Evolutionary conservation across 306 rosid species (phyloP), one percentile per base, ranked within the genome.

Genomic region (Astragalus glycyphyllos): DNA sequence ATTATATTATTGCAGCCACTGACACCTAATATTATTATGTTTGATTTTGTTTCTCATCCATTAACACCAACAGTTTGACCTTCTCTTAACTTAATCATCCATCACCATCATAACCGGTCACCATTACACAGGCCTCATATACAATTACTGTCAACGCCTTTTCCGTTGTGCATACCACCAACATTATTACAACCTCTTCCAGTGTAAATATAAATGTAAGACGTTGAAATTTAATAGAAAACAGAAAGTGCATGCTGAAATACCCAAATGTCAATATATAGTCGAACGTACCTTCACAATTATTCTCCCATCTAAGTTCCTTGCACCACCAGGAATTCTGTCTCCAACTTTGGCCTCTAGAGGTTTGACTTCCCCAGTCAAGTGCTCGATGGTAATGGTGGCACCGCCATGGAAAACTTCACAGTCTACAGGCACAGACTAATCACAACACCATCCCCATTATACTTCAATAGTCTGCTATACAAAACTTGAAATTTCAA

Each of bases 371-470:
- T 94, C 99, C 74, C 97, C 99, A 12, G 99, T 94, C 83, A 94
- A 83, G 86, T 94, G 99, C 90, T 91, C 97, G 1, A 89, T 77
- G 42, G 97, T 94, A 79, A 94, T 94, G 14, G 99, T 91, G 13
- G 97, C 99, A 85, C 41, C 78, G 58, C 99, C 99, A 80, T 91
- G 91, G 84, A 73, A 94, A 82, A 94, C 90, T 82, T 91, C 97
- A 81, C 99, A 94, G 80, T 94, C 99, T 89, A 91, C 92, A 83
- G 99, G 99, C 85, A 94, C 99, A 89, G 96, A 94, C 99, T 94
- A 89, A 86, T 86, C 86, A 89, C 88, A 94, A 87, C 81, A 87
- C 81, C 86, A 87, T 83, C 83, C 75, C 79, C 78, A 77, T 86
- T 80, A 86, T 73, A 79, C 82, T 75, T 87, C 81, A 77, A 73